Base-by-base conservation (phyloP, 1,284 basidiomycete genomes). In the Austroboletus novae-zelandiae region DNA sequence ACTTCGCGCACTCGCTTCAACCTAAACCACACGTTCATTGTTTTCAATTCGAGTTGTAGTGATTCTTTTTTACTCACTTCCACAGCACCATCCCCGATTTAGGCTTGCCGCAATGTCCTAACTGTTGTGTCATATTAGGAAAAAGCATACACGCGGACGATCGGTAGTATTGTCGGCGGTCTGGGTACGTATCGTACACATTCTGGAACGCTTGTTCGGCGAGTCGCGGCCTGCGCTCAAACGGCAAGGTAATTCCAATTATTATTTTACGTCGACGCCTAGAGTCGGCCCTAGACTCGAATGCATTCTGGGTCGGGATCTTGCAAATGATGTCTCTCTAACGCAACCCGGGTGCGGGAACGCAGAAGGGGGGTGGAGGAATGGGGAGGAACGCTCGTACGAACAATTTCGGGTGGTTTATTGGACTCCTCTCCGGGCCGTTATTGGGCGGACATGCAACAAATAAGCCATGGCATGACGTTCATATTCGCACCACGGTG, bases 151-250 rank as follows among this genome's bases (percentile, higher is more conserved):
- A 50, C 30, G 56, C 52, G 49, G 30, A 40, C 31, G 35, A 36
- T 51, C 62, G 64, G 61, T 50, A 14, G 53, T 44, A 58, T 61
- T 58, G 15, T 47, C 50, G 52, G 47, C 50, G 40, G 36, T 40
- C 46, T 51, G 34, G 42, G 45, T 25, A 36, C 36, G 46, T 48
- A 41, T 36, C 14, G 11, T 36, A 4, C 35, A 6, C 30, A 37
- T 46, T 55, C 31, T 10, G 47, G 47, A 39, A 15, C 47, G 20
- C 39, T 39, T n/a, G 25, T 45, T 37, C 40, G 15, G 15, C 35
- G 31, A 36, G 35, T 36, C 35, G 8, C 35, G 35, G 35, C n/a
- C 35, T 18, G 8, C 35, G 32, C 7, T 15, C 11, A 34, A 34
- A 34, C 10, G 10, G 15, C 13, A 5, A 34, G 13, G 8, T 34